A percentile compares a stretch with the other conserved stretches of the same genome.
Conservation (phyloP, 495 filamentous ascomycete species). For the Podospora didyma region DNA sequence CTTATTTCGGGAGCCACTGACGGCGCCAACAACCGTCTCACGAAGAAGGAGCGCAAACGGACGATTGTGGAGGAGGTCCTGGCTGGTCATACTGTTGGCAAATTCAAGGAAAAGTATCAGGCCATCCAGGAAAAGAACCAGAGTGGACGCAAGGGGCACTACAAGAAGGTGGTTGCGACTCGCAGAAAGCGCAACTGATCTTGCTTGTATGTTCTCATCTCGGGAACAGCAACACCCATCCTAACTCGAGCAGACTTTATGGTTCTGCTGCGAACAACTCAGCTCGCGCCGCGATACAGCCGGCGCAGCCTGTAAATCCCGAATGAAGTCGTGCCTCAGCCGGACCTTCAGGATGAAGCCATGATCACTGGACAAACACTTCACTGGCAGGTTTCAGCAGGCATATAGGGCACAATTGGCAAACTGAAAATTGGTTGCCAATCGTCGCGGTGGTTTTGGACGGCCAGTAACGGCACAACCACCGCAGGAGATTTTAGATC, state of each 20-base stretch:
- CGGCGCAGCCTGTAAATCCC: background rate
- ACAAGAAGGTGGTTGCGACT: slow-evolving; percentile 29
- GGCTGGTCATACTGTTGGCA: slow-evolving; percentile 47
- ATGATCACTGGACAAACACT: too few species aligned
- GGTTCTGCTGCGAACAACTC: background rate
- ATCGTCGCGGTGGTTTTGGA: too few species aligned
- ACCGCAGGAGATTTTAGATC: slow-evolving; percentile 2
- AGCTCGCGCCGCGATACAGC: background rate
- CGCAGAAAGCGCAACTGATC: slow-evolving; percentile 16
- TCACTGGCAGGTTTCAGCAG: too few species aligned
- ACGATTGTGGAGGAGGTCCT: slow-evolving; percentile 90
- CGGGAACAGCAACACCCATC: slow-evolving; percentile 8
- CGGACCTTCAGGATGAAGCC: too few species aligned
- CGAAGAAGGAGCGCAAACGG: slow-evolving; percentile 81
- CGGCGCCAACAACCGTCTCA: slow-evolving; percentile 71
- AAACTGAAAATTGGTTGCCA: too few species aligned
- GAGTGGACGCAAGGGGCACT: slow-evolving; percentile 25
- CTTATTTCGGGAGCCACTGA: slow-evolving; percentile 88
- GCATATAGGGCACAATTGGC: too few species aligned
- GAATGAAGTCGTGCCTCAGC: too few species aligned
- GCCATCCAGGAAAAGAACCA: slow-evolving; percentile 31
- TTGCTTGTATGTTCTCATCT: background rate
- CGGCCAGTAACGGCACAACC: background rate
- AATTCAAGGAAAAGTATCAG: slow-evolving; percentile 35
- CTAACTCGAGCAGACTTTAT: background rate